Evolutionary conservation across 1,284 basidiomycete genomes (phyloP).

Genomic region (Thecaphora frezii): DNA sequence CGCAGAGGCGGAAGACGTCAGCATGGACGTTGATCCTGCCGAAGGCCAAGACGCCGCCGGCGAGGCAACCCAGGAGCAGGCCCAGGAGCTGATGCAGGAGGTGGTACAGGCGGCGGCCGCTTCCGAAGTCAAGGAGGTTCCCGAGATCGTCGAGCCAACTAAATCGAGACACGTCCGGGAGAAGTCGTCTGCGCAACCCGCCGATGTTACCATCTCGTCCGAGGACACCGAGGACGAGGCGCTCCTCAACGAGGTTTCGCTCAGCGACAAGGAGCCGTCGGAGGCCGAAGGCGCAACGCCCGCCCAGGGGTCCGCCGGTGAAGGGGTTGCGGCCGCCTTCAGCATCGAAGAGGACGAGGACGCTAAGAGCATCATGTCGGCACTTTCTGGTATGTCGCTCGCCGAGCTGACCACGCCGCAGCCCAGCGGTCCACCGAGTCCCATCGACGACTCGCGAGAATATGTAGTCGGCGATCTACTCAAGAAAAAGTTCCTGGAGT

Average conservation of each 20-base stretch:
- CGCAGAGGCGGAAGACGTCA: not conserved
- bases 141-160: not conserved
- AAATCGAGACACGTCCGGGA: constrained; percentile 20
- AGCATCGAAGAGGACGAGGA: constrained; percentile 20
- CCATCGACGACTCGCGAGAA: constrained; percentile 37
- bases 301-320: too few species aligned
- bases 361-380: constrained; percentile 38
- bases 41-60: not conserved
- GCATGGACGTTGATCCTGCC: not conserved
- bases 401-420: constrained; percentile 47
- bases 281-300: too few species aligned
- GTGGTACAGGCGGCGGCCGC: not conserved
- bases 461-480: constrained; percentile 52
- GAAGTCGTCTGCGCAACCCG: constrained; percentile 18
- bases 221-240: constrained; percentile 48
- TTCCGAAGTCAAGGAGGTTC: not conserved
- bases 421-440: constrained; percentile 39
- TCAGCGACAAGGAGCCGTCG: constrained; percentile 18
- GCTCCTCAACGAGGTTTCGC: constrained; percentile 45
- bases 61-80: not conserved
- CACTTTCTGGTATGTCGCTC: constrained; percentile 47
- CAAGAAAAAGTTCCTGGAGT: constrained; percentile 53
- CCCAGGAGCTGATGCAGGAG: too few species aligned
- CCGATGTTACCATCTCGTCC: constrained; percentile 9
- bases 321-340: not conserved